Evolutionary conservation across 352 stramenopile genomes (phyloP), one percentile per base, ranked within the genome.

Genomic region (Globisporangium polare): DNA sequence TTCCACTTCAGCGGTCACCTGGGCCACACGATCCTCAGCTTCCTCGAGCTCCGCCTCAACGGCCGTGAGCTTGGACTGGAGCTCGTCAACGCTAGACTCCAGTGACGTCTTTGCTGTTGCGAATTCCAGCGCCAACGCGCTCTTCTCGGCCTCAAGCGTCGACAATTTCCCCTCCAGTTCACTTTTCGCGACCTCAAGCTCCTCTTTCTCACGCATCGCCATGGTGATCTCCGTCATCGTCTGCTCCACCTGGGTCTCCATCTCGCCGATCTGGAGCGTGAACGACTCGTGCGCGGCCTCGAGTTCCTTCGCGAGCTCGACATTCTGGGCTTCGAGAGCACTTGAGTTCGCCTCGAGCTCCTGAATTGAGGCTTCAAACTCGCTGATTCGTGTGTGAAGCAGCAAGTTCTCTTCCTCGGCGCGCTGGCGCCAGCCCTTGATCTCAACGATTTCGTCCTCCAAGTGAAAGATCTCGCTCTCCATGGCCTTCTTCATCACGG

Each of bases 381-480:
- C 69, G 10, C 62, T n/a, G 22, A 83, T 71, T 39, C 72, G 71
- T 18, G 74, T 72, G 20, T 73, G 63, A 18, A 85, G 59, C 18
- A 51, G 51, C 9, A 66, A 69, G 13, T 83, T 85, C 51, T 80
- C 78, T 47, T 77, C 70, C 50, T 82, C 74, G 6, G 79, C 65
- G 57, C 78, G 73, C 50, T 75, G 74, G 9, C 79, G 63, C n/a
- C 73, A 68, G 29, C 80, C 76, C 26, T 67, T 70, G 20, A 80
- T 46, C 33, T 83, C 65, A 22, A 83, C 75, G 13, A 86, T 78
- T 22, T 83, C 73, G 45, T 82, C 74, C 53, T 88, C 72, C 1
- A 71, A 27, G 31, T 69, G 50, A 24, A 53, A 54, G 5, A 69
- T 24, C 45, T 71, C 54, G 46, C 20, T 31, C 33, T 70, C 64